Evolutionary conservation across 2,329 filamentous ascomycete genomes (phyloP), one percentile per base, ranked within the genome.

Genomic region (Colletotrichum chlorophyti): DNA sequence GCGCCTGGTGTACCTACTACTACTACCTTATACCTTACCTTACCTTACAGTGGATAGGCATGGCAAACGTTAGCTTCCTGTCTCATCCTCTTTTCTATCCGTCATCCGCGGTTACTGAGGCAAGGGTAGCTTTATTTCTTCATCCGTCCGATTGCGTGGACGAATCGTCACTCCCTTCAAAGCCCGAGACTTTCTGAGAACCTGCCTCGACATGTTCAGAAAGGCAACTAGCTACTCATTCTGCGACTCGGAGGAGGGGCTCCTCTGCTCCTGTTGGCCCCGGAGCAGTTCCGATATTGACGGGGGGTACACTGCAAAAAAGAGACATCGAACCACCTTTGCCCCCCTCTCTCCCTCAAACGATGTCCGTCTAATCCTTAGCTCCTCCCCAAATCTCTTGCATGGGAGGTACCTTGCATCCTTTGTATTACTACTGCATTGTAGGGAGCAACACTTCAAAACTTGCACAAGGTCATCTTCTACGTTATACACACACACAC

Each of bases 201-300:
- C 47, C 9, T 50, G n/a, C 35, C 35, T 23, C 31, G 35, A 24
- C 35, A 19, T 14, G 5, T 14, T 26, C 27, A 8, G 24, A 31
- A 37, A 27, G 45, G 37, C 21, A 35, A 42, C 17, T n/a, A 10
- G 10, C 14, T 24, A 43, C 45, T 49, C 34, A 55, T 55, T 57
- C 57, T 55, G 57, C 31, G 32, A 59, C 57, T 59, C 32, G 51
- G 12, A 59, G 45, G 57, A 59, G 57, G 55, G 43, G 11, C 54
- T n/a, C 29, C 8, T 9, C 31, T 15, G 40, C 57, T 49, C 57
- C 51, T 59, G 26, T n/a, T 35, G 15, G 35, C 41, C 54, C 54
- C 49, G 41, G n/a, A n/a, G n/a, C n/a, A n/a, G n/a, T n/a, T n/a
- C n/a, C n/a, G n/a, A n/a, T n/a, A n/a, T n/a, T n/a, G n/a, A n/a